Percentiles rank a stretch among this genome's conserved stretches.
Evolutionary conservation across 345 rosid species (phyloP).

Genomic region (Microthlaspi erraticum): DNA sequence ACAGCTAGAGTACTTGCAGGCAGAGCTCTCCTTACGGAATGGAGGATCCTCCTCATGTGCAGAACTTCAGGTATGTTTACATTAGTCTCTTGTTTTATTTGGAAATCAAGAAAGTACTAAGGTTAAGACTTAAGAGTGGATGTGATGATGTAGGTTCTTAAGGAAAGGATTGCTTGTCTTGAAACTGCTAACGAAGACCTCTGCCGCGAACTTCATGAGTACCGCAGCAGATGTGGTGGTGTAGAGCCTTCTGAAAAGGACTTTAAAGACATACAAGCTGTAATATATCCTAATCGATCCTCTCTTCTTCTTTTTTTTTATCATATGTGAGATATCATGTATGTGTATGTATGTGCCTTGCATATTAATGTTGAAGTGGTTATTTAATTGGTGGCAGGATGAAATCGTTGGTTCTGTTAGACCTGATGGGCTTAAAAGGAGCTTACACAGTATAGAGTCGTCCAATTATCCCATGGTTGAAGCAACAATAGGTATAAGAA

Average conservation of each 20-base stretch:
- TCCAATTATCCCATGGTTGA: conserved; percentile 83
- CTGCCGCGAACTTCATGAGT: conserved; percentile 86
- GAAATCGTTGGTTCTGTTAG: conserved; percentile 64
- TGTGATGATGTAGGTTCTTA: conserved; percentile 62
- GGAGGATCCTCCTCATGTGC: conserved; percentile 76
- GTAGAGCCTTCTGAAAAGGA: conserved; percentile 71
- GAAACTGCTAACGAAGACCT: conserved; percentile 95
- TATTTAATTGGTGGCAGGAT: conserved; percentile 56
- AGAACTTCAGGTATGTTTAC: conserved; percentile 76
- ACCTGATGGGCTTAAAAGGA: conserved; percentile 87
- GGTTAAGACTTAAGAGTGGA: not conserved
- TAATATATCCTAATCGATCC: conserved; percentile 16
- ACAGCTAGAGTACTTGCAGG: conserved; percentile 89
- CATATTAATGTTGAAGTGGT: not conserved
- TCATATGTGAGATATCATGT: too few relatives aligned
- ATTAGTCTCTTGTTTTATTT: not conserved
- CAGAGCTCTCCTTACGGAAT: conserved; percentile 90
- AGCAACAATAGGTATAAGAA: conserved; percentile 61
- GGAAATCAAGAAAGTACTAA: not conserved
- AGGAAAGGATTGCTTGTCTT: conserved; percentile 91
- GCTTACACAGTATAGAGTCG: conserved; percentile 79
- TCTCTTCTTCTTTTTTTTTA: too few relatives aligned
- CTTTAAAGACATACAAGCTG: conserved; percentile 80
- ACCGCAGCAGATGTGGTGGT: conserved; percentile 66
- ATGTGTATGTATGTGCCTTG: too few relatives aligned